A percentile compares a stretch with the other conserved stretches of the same genome.
Evolutionary conservation across 1,284 basidiomycete species (phyloP).

Genomic region (Phellinidium pouzarii): DNA sequence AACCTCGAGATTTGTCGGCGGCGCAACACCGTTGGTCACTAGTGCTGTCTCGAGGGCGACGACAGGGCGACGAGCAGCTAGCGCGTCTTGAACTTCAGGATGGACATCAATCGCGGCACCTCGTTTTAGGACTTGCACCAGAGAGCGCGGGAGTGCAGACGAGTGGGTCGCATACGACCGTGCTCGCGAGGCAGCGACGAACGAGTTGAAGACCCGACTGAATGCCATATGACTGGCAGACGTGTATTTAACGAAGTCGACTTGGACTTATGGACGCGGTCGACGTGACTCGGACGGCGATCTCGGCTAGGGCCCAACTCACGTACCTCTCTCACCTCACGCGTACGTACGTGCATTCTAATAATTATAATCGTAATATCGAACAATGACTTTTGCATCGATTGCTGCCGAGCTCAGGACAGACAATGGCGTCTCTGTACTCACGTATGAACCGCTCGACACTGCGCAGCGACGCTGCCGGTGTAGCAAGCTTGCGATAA

Average conservation of each 20-base stretch:
- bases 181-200: background rate
- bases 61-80: slow-evolving; percentile 50
- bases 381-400: no score
- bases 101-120: slow-evolving; percentile 48
- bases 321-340: no score
- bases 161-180: background rate
- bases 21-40: slow-evolving; percentile 87
- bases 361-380: no score
- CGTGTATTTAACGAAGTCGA: no score
- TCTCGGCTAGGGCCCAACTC: no score
- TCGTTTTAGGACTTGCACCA: background rate
- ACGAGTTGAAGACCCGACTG: background rate
- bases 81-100: slow-evolving; percentile 75
- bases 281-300: no score
- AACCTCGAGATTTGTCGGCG: slow-evolving; percentile 72
- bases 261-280: no score
- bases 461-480: slow-evolving; percentile 53
- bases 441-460: slow-evolving; percentile 57
- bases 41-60: slow-evolving; percentile 86
- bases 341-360: no score
- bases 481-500: slow-evolving; percentile 75
- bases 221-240: background rate
- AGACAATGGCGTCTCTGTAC: slow-evolving; percentile 42
- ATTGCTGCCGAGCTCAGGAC: slow-evolving; percentile 5
- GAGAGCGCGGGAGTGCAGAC: background rate